A percentile compares a stretch with the other conserved stretches of the same genome.
These are phyloP conservation scores for Homolaphlyctis polyrhiza DNA, from an alignment of 371 early-diverging fungal species.

Conservation along the genomic window DNA sequence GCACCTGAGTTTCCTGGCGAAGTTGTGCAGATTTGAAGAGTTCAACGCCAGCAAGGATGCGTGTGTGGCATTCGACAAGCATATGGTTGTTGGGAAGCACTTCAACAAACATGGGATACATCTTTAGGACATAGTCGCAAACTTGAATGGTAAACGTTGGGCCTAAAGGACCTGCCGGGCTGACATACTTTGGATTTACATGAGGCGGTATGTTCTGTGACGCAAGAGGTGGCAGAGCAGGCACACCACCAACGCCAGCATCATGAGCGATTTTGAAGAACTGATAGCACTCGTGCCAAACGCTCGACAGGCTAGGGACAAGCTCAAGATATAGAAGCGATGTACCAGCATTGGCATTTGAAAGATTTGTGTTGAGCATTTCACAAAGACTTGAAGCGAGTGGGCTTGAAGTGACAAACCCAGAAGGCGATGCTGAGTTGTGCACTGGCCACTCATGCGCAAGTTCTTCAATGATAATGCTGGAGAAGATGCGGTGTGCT, in stretches of 20 bases:
- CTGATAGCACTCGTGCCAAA: conserved; percentile 69
- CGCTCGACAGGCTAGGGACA: conserved; percentile 61
- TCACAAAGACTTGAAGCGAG: conserved; percentile 20
- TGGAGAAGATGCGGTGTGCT: conserved; percentile 70
- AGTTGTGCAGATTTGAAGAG: conserved; percentile 10
- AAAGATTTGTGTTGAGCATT: conserved; percentile 12
- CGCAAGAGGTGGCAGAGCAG: conserved; percentile 53
- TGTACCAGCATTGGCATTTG: conserved; percentile 24
- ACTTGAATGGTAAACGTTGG: conserved; percentile 58
- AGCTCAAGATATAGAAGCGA: conserved; percentile 57
- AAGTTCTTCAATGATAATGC: conserved; percentile 82
- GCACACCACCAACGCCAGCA: conserved; percentile 49
- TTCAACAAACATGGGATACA: conserved; percentile 9
- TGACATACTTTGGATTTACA: conserved; percentile 4
- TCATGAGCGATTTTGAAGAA: conserved; percentile 56
- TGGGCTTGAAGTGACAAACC: conserved; percentile 9
- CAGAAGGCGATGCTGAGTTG: background rate
- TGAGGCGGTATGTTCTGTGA: no score
- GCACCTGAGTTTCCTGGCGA: conserved; percentile 55
- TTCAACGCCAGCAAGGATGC: conserved; percentile 2
- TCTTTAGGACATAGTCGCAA: conserved; percentile 43
- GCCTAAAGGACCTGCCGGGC: conserved; percentile 39
- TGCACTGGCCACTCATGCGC: conserved; percentile 25
- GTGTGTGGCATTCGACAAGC: conserved; percentile 3
- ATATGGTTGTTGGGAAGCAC: background rate